phyloP scores from a whole-genome alignment of 768 basidiomycete species.

The Lactarius hengduanensis region DNA sequence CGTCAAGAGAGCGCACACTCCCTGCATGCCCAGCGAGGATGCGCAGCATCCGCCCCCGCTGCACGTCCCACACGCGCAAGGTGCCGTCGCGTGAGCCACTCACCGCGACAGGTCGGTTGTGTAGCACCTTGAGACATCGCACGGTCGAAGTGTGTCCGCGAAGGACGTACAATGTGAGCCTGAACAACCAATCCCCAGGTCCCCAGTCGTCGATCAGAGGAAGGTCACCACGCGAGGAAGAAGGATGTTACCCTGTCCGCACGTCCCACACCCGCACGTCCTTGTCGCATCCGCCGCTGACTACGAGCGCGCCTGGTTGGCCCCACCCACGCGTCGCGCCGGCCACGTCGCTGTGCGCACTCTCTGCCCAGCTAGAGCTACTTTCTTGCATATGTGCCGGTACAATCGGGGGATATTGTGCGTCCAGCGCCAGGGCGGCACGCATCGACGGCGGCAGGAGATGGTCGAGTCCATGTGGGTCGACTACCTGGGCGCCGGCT shows the following conservation, averaged over 20 bases:
- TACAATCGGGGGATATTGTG: slow-evolving; percentile 7
- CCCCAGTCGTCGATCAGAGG: background rate
- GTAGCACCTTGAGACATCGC: slow-evolving; percentile 83
- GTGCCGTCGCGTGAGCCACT: slow-evolving; percentile 87
- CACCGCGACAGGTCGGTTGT: slow-evolving; percentile 84
- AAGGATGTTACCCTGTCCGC: slow-evolving; percentile 66
- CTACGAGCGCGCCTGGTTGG: slow-evolving; percentile 74
- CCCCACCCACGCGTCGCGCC: slow-evolving; percentile 87
- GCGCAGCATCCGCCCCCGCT: slow-evolving; percentile 63
- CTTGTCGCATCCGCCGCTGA: slow-evolving; percentile 93
- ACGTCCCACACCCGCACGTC: slow-evolving; percentile 90
- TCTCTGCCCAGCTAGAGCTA: slow-evolving; percentile 6
- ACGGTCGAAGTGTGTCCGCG: slow-evolving; percentile 88
- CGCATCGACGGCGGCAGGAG: slow-evolving; percentile 45
- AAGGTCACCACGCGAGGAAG: background rate
- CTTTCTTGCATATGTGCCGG: background rate
- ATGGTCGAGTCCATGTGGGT: slow-evolving; percentile 28
- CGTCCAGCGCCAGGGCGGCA: slow-evolving; percentile 49
- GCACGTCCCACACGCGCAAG: slow-evolving; percentile 91
- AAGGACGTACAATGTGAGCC: slow-evolving; percentile 51
- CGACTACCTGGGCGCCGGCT: slow-evolving; percentile 16
- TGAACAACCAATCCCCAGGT: slow-evolving; percentile 2
- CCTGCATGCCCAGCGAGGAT: slow-evolving; percentile 73
- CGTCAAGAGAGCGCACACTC: slow-evolving; percentile 87
- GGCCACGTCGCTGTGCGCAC: slow-evolving; percentile 46